phyloP scores from a whole-genome alignment of 1,139 yeast species.

The Suhomyces chickasaworum region DNA sequence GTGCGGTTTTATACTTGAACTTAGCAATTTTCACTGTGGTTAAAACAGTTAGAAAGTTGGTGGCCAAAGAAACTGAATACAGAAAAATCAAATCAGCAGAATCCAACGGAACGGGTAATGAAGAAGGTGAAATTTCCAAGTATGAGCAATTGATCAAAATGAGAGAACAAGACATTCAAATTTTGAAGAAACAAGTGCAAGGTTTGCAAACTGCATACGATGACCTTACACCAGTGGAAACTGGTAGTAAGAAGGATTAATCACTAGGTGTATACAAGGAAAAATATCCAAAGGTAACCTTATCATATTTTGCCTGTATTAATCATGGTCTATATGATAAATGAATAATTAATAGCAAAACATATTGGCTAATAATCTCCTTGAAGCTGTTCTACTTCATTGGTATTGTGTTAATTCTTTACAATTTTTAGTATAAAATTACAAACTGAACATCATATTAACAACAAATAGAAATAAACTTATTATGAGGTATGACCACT shows the following conservation, averaged over 20 bases:
- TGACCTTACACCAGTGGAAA: slow-evolving; percentile 29
- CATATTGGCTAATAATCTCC: background rate
- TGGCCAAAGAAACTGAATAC: slow-evolving; percentile 53
- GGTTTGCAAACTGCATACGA: slow-evolving; percentile 59
- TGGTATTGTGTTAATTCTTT: too few relatives aligned
- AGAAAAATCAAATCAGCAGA: slow-evolving; percentile 28
- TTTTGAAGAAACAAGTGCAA: slow-evolving; percentile 54
- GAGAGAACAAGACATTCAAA: slow-evolving; percentile 51
- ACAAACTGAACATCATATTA: slow-evolving; percentile 4
- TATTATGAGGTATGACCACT: slow-evolving; percentile 27
- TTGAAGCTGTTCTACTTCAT: too few relatives aligned
- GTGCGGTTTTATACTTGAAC: slow-evolving; percentile 65
- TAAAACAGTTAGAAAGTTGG: slow-evolving; percentile 57
- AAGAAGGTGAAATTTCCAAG: slow-evolving; percentile 36
- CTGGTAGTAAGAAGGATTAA: background rate
- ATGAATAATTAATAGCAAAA: background rate
- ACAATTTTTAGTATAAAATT: background rate
- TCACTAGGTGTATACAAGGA: too few relatives aligned
- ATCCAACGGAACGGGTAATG: slow-evolving; percentile 21
- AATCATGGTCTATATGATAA: too few relatives aligned
- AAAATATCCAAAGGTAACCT: too few relatives aligned
- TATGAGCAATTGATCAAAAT: slow-evolving; percentile 44
- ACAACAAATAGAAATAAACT: slow-evolving; percentile 4
- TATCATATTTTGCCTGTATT: too few relatives aligned
- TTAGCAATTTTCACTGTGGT: slow-evolving; percentile 61